phyloP scores from a whole-genome alignment of 139 green algal species.

The Picochlorum sp. region DNA sequence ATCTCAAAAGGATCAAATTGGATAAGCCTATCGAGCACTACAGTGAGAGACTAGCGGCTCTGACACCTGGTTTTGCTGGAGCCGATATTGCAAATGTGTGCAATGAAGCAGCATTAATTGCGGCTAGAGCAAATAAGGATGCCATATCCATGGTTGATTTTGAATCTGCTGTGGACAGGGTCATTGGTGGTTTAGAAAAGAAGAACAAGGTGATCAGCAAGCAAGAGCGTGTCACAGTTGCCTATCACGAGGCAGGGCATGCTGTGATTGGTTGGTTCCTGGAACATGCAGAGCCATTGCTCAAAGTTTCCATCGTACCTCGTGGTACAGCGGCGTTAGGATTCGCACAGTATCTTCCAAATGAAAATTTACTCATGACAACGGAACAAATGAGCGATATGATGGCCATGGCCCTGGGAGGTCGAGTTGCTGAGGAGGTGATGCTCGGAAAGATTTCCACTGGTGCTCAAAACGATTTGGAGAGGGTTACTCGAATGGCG shows the following conservation, averaged over 20 bases:
- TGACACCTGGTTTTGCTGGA: constrained; percentile 90
- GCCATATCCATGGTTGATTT: constrained; percentile 75
- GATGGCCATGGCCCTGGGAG: constrained; percentile 91
- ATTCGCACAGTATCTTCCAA: constrained; percentile 99
- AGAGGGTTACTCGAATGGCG: constrained; percentile 94
- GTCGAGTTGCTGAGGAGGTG: constrained; percentile 85
- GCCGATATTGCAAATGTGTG: constrained; percentile 98
- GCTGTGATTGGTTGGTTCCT: constrained; percentile 97
- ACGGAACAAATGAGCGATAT: constrained; percentile 89
- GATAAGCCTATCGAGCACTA: constrained; percentile 70
- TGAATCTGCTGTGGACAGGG: constrained; percentile 88
- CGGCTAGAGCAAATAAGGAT: constrained; percentile 58
- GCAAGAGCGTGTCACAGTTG: constrained; percentile 92
- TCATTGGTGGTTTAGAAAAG: constrained; percentile 99
- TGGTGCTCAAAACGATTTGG: constrained; percentile 96
- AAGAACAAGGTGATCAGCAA: constrained; percentile 92
- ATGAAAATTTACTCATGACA: constrained; percentile 95
- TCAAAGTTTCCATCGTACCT: constrained; percentile 99
- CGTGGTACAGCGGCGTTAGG: constrained; percentile 87
- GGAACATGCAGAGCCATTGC: constrained; percentile 91
- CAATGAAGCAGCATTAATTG: constrained; percentile 96
- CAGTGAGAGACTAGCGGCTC: constrained; percentile 80
- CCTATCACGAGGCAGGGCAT: constrained; percentile 94
- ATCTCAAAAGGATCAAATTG: constrained; percentile 80
- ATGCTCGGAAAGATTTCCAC: constrained; percentile 95